phyloP scores from a whole-genome alignment of 2,329 filamentous ascomycete species.

The Paracoccidioides lutzii region DNA sequence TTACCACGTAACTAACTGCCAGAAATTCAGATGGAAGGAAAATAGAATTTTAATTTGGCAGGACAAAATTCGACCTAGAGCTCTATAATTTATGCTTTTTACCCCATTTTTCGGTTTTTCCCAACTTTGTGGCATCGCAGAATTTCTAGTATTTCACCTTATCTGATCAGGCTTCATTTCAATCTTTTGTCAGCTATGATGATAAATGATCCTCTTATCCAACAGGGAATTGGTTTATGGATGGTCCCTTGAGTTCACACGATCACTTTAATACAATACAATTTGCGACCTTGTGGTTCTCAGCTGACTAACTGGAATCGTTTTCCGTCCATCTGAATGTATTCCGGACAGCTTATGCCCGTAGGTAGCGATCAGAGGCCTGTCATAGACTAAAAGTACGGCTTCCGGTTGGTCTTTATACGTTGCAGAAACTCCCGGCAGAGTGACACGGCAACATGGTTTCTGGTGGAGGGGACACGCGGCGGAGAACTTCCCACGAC shows the following conservation, averaged over 20 bases:
- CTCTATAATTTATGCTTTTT: too few species aligned
- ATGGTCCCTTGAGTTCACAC: not conserved
- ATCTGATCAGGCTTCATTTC: not conserved
- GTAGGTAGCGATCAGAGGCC: not conserved
- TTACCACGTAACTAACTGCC: too few species aligned
- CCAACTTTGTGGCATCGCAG: not conserved
- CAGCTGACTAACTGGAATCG: not conserved
- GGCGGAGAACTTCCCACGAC: not conserved
- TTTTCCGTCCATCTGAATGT: not conserved
- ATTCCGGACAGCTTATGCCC: not conserved
- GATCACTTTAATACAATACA: not conserved
- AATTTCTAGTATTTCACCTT: not conserved
- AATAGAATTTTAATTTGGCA: too few species aligned
- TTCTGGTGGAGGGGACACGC: not conserved
- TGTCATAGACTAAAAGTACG: not conserved
- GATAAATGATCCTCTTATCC: not conserved
- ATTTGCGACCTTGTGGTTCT: not conserved
- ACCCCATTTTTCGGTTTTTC: not conserved
- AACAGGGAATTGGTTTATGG: not conserved
- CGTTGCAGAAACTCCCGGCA: too few species aligned
- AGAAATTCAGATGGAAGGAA: too few species aligned
- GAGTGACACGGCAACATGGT: not conserved
- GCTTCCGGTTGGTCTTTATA: not conserved
- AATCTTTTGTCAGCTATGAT: not conserved
- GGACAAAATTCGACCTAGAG: too few species aligned